These are phyloP conservation scores for Cordyceps fumosorosea DNA, from an alignment of 2,329 filamentous ascomycete species.

Conservation along the genomic window DNA sequence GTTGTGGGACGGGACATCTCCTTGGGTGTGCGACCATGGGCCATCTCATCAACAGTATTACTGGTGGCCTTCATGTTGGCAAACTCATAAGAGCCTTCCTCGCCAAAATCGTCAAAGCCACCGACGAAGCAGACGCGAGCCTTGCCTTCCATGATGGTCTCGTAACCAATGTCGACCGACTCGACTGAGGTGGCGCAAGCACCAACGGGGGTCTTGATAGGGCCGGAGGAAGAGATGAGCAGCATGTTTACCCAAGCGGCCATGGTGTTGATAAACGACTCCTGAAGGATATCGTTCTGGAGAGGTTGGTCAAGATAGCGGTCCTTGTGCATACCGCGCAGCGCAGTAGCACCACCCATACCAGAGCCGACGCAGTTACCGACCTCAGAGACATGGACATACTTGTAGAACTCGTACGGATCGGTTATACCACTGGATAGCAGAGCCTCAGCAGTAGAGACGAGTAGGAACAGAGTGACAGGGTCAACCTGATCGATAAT, in stretches of 20 bases:
- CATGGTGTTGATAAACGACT: slow-evolving; percentile 99
- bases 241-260: slow-evolving; percentile 99
- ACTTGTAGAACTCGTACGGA: slow-evolving; percentile 99
- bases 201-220: slow-evolving; percentile 97
- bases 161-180: slow-evolving; percentile 94
- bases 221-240: slow-evolving; percentile 89
- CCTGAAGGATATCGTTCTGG: slow-evolving; percentile 97
- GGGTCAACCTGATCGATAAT: slow-evolving; percentile 97
- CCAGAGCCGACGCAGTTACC: slow-evolving; percentile 98
- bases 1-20: slow-evolving; percentile 98
- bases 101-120: slow-evolving; percentile 98
- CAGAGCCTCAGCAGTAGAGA: slow-evolving; percentile 86
- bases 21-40: slow-evolving; percentile 85
- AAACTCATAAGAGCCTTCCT: slow-evolving; percentile 98
- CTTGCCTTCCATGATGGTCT: slow-evolving; percentile 98
- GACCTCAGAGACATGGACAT: slow-evolving; percentile 94
- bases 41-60: slow-evolving; percentile 95
- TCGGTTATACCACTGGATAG: slow-evolving; percentile 93
- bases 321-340: slow-evolving; percentile 97
- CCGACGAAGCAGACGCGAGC: slow-evolving; percentile 95
- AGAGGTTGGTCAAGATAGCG: slow-evolving; percentile 94
- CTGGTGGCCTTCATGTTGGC: slow-evolving; percentile 99
- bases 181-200: slow-evolving; percentile 96
- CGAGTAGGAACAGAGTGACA: slow-evolving; percentile 89
- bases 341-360: slow-evolving; percentile 88